phyloP scores from a whole-genome alignment of 805 yeast species.

The Saturnispora saitoi region DNA sequence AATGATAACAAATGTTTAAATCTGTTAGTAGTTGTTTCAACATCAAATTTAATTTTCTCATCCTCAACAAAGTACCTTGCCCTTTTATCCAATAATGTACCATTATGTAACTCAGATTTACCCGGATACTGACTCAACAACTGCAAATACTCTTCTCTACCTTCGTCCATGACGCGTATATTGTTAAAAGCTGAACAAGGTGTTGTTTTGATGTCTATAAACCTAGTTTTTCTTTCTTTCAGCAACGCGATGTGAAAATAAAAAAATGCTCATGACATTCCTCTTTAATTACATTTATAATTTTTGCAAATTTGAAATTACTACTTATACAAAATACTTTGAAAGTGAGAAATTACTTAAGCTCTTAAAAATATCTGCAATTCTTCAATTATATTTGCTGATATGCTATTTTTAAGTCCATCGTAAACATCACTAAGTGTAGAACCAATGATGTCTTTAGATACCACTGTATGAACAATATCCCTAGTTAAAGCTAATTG shows the following conservation, averaged over 20 bases:
- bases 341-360: not conserved
- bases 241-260: not conserved
- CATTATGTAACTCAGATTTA: not conserved
- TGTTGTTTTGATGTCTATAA: not conserved
- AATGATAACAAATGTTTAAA: constrained; percentile 59
- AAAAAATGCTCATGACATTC: not conserved
- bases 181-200: not conserved
- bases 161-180: not conserved
- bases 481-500: constrained; percentile 33
- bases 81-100: not conserved
- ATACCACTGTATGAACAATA: constrained; percentile 45
- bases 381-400: constrained; percentile 25
- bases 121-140: constrained; percentile 1
- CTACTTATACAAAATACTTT: not conserved
- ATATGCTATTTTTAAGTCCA: constrained; percentile 27
- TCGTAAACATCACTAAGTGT: constrained; percentile 16
- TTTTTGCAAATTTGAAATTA: too few species aligned
- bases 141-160: not conserved
- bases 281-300: too few species aligned
- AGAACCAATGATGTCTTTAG: constrained; percentile 35
- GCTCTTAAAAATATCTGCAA: constrained; percentile 19
- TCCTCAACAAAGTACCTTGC: constrained; percentile 26
- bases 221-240: not conserved
- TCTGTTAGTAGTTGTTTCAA: constrained; percentile 53
- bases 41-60: constrained; percentile 34